Evolutionary conservation across 2,329 filamentous ascomycete species (phyloP).

Genomic region (Diaporthe velutina): DNA sequence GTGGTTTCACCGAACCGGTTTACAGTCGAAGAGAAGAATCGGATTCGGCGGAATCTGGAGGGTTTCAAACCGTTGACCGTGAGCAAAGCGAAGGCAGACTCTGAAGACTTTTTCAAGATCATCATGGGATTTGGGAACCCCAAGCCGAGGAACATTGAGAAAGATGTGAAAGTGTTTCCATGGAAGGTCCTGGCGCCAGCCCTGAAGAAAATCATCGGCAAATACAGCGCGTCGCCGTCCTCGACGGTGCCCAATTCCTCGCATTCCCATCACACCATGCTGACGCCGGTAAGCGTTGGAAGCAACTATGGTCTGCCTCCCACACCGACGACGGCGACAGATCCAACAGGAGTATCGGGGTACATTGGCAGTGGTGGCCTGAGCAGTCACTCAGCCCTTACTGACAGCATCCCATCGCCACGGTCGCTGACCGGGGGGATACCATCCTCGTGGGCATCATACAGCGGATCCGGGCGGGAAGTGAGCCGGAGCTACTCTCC

Average conservation of each 20-base stretch:
- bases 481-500: slow-evolving; percentile 37
- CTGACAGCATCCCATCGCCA: slow-evolving; percentile 38
- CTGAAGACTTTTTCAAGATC: slow-evolving; percentile 97
- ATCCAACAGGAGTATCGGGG: slow-evolving; percentile 53
- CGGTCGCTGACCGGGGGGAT: slow-evolving; percentile 37
- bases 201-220: slow-evolving; percentile 97
- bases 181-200: slow-evolving; percentile 92
- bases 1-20: slow-evolving; percentile 83
- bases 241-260: slow-evolving; percentile 41
- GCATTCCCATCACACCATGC: slow-evolving; percentile 49
- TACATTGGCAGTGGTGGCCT: slow-evolving; percentile 53
- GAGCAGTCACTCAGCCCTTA: slow-evolving; percentile 61
- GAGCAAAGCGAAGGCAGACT: slow-evolving; percentile 91
- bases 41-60: slow-evolving; percentile 94
- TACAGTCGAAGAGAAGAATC: slow-evolving; percentile 97
- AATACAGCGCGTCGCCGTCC: slow-evolving; percentile 75
- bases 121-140: slow-evolving; percentile 98
- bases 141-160: slow-evolving; percentile 97
- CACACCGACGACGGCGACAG: slow-evolving; percentile 56
- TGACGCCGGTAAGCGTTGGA: slow-evolving; percentile 54
- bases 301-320: slow-evolving; percentile 59
- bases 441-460: slow-evolving; percentile 38
- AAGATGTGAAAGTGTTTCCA: slow-evolving; percentile 98
- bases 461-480: slow-evolving; percentile 33
- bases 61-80: slow-evolving; percentile 94